Base-by-base conservation (phyloP, 768 basidiomycete genomes). In the Rhodotorula graminis region DNA sequence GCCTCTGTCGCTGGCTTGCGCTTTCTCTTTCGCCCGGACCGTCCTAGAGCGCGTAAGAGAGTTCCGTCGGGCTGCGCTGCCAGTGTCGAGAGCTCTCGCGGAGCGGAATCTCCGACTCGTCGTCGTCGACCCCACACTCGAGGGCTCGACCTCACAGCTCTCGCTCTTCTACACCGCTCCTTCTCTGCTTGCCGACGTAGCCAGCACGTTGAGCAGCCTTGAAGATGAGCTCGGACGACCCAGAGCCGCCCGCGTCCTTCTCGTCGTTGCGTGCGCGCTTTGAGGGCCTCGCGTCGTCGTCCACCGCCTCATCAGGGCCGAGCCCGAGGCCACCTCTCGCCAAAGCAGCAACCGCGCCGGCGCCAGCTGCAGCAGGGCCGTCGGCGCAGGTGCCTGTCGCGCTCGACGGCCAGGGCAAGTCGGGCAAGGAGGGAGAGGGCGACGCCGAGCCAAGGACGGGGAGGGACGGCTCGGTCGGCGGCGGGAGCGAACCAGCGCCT, bases 211-310 rank as follows among this genome's bases (percentile, higher is more conserved):
- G 55, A 12, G 2, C 7, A 31, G n/a, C 56, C 5, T 5, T 19
- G 33, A 11, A 14, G 31, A 57, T 27, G 58, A 42, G 33, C 33
- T 23, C 58, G 2, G 40, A 29, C 11, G 60, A 61, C 27, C 25
- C 27, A 6, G 60, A 61, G 27, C 42, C n/a, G 25, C 42, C 42
- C 11, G 42, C 49, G 21, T 64, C 62, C 10, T 62, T 72, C 49
- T 61, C 62, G 49, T 61, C 57, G 27, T 47, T 72, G 31, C 56
- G 66, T 18, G 71, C 71, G 21, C 67, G 71, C 33, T 72, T 67
- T n/a, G 71, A 72, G 59, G 44, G 58, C 33, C 61, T 72, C 49
- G 19, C 56, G 52, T 0, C 59, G 14, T 29, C 53, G 14, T n/a
- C n/a, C n/a, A 27, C n/a, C 25, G 27, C 50, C 25, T 21, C 50